Evolutionary conservation across 1,284 basidiomycete species (phyloP), one percentile per base, ranked within the genome.

Genomic region (Wolfiporia cocos): DNA sequence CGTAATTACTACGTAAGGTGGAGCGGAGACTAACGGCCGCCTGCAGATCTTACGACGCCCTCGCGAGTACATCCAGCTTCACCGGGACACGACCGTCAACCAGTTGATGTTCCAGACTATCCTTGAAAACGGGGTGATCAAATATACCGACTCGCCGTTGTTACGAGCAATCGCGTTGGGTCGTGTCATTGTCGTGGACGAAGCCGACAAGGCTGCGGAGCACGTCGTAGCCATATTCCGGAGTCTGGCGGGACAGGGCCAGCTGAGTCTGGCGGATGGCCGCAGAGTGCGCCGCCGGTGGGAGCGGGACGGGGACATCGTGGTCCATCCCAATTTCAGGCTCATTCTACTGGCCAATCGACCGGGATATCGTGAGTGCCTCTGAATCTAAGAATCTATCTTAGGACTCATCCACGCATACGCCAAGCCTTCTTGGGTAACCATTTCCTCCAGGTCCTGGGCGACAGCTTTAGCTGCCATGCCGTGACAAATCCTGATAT

Each of bases 141-240:
- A 69, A 47, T 74, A 80, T 50, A 75, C 68, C 1, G 78, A 82
- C 51, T 82, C 79, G 2, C 79, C 79, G 21, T 70, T 83, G 21
- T 67, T 83, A 6, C 72, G 78, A 10, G 80, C 78, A 1, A 77
- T 81, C 45, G 69, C 59, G 15, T 65, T 65, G 45, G 79, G 80
- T 0, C 73, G 80, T 9, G 65, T 78, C 19, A 77, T 81, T 46
- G 70, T 83, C 49, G 71, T 82, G 35, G 79, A 83, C 52, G 79
- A 83, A 50, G 80, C 78, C 6, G 80, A 83, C 61, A 83, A 83
- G 58, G 80, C 79, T 10, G 77, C 79, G 3, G 79, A 81, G 52
- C 78, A 83, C 47, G 80, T 83, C 40, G 78, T 81, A 14, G 78
- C 80, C 3, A 73, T 82, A 39, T 81, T 83, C 69, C 66, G 76